Evolutionary conservation across 2,329 filamentous ascomycete species (phyloP).

Genomic region (Monilinia vaccinii-corymbosi): DNA sequence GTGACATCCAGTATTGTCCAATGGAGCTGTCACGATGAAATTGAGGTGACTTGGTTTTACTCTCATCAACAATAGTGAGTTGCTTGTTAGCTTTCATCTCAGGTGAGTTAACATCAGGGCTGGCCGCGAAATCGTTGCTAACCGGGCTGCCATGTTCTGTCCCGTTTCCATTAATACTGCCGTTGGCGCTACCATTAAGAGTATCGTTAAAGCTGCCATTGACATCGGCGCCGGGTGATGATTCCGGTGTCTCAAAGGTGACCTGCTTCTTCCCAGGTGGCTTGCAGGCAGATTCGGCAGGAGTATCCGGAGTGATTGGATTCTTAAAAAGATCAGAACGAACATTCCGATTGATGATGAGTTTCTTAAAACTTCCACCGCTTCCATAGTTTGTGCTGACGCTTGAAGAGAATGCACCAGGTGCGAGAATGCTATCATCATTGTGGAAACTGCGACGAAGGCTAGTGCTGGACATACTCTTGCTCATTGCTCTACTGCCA

Average conservation of each 20-base stretch:
- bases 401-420: slow-evolving; percentile 72
- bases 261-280: slow-evolving; percentile 67
- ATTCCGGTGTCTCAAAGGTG: slow-evolving; percentile 60
- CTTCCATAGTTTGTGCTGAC: slow-evolving; percentile 55
- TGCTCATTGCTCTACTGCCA: slow-evolving; percentile 60
- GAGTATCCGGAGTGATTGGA: slow-evolving; percentile 33
- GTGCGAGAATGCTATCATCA: slow-evolving; percentile 78
- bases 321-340: slow-evolving; percentile 62
- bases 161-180: slow-evolving; percentile 31
- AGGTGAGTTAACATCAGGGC: slow-evolving; percentile 43
- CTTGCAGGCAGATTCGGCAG: slow-evolving; percentile 38
- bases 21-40: slow-evolving; percentile 26
- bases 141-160: slow-evolving; percentile 16
- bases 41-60: slow-evolving; percentile 34
- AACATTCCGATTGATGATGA: slow-evolving; percentile 85
- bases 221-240: slow-evolving; percentile 20
- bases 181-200: slow-evolving; percentile 14
- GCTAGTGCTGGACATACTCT: slow-evolving; percentile 83
- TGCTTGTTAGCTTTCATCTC: slow-evolving; percentile 63
- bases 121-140: slow-evolving; percentile 40
- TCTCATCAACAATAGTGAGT: slow-evolving; percentile 70
- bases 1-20: slow-evolving; percentile 82
- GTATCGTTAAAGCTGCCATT: not conserved
- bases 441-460: slow-evolving; percentile 72
- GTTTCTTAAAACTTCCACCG: slow-evolving; percentile 70